These are phyloP conservation scores for Microdochium paspali DNA, from an alignment of 2,329 filamentous ascomycete species.

Conservation along the genomic window DNA sequence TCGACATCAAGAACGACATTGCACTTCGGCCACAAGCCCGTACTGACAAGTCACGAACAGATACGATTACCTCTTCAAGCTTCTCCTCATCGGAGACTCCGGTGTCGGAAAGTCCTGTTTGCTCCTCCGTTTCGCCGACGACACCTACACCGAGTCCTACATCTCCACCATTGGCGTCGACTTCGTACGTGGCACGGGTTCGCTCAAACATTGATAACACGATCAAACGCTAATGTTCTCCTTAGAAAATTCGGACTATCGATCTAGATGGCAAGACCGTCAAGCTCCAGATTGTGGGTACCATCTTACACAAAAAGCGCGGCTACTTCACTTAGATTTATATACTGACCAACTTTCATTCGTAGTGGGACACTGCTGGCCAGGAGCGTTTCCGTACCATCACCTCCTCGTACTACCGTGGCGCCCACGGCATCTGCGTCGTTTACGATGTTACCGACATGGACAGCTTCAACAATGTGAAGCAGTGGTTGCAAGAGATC, in stretches of 20 bases:
- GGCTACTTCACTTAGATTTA: too few species aligned
- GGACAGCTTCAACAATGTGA: constrained; percentile 99
- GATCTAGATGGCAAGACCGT: constrained; percentile 99
- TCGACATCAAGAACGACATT: too few species aligned
- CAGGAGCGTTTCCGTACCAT: constrained; percentile 99
- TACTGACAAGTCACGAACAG: constrained; percentile 33
- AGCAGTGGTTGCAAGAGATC: constrained; percentile 99
- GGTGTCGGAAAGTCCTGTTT: constrained; percentile 99
- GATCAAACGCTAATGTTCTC: too few species aligned
- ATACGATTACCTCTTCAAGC: constrained; percentile 99
- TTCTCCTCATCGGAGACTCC: constrained; percentile 99
- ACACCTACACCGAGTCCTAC: constrained; percentile 99
- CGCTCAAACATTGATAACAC: not conserved
- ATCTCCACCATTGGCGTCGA: constrained; percentile 99
- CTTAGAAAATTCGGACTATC: constrained; percentile 99
- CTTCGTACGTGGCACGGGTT: constrained; percentile 61
- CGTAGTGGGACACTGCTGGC: constrained; percentile 95
- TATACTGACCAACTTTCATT: constrained; percentile 11
- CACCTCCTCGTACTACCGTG: constrained; percentile 98
- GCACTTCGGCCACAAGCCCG: not conserved
- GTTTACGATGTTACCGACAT: constrained; percentile 99
- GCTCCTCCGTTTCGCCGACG: constrained; percentile 94
- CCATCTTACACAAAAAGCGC: too few species aligned
- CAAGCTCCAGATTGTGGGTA: constrained; percentile 96
- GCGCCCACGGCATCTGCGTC: constrained; percentile 97